Evolutionary conservation across 768 basidiomycete species (phyloP), one percentile per base, ranked within the genome.

Genomic region (Daedaleopsis sinensis): DNA sequence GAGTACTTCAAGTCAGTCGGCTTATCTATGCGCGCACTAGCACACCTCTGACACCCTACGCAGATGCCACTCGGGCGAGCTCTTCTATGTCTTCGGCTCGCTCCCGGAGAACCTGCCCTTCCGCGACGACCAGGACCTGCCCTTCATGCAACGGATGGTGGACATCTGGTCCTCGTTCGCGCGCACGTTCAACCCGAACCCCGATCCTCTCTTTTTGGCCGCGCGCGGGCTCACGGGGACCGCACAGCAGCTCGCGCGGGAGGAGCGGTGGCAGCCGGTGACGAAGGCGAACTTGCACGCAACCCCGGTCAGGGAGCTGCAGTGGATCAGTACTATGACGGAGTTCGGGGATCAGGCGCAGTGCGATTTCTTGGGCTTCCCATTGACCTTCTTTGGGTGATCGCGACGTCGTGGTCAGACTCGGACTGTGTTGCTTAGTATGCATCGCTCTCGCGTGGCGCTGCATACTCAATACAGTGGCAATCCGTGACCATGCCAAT

Each of bases 101-200:
- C 54, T 82, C 8, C 81, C 81, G 54, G 65, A 67, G 18, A 67
- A 68, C 10, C 65, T 65, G 1, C 79, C 80, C 2, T 80, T 80
- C 72, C 79, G 82, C 35, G 83, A 84, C 68, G 70, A 69, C 24
- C 69, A 75, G 47, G 82, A 84, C 68, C 73, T 82, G 7, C 71
- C 77, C 1, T 73, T 83, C 67, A 73, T 75, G 53, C 81, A 82
- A 63, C 68, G 79, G 43, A 72, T 70, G 42, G 68, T 78, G 8
- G 82, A 84, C 64, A 66, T 71, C 10, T 84, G 82, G 83, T 71
- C 77, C 0, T 67, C 78, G 8, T 84, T 83, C 61, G 80, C 78
- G 9, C 75, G 81, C 42, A 77, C 78, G 5, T 78, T 76, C 64
- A 69, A 83, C 59, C 82, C 83, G 8, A 84, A 82, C 61, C 82